Evolutionary conservation across 176 grass and related monocot genomes (phyloP), one percentile per base, ranked within the genome.

Genomic region (Eragrostis curvula): DNA sequence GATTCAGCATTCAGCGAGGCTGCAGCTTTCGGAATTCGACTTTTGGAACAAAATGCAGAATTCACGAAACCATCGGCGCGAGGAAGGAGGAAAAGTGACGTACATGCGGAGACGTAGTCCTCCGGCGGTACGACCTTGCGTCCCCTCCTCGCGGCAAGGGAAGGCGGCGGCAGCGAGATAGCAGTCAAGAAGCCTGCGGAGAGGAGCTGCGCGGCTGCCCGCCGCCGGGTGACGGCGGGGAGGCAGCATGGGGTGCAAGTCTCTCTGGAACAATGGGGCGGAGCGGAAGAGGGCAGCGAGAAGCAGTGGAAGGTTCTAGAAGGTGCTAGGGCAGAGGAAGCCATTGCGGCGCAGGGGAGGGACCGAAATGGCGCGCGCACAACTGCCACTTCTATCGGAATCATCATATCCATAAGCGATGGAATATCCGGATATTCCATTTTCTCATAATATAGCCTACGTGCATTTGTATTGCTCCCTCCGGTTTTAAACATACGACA

Each of bases 71-170:
- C 41, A 66, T 9, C 5, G 64, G 42, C n/a, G 17, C 5, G 1
- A 10, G 30, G 77, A 45, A 64, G 41, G 16, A 40, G 17, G 77
- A n/a, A 41, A 32, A 20, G 8, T 18, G 18, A 83, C 89, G 36
- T 63, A 91, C 92, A 50, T 42, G 92, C 70, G 59, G 89, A 81
- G 39, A 16, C 29, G 61, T 87, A 94, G 11, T 91, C 79, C 66
- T 91, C 86, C 44, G 36, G 80, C 32, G 74, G 45, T 1, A 94
- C 63, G 15, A n/a, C 78, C 81, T 52, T 76, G 60, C 92, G 85
- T 23, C 82, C 89, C 83, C 86, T 81, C 77, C 86, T 80, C 7
- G 84, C 89, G 17, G 88, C 88, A 16, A 82, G 66, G 23, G 88
- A 76, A 6, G 87, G 81, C 62, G 17, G 60, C 29, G 75, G 75